Conservation (phyloP, 345 rosid genomes). For the Hibiscus tridactylites region DNA sequence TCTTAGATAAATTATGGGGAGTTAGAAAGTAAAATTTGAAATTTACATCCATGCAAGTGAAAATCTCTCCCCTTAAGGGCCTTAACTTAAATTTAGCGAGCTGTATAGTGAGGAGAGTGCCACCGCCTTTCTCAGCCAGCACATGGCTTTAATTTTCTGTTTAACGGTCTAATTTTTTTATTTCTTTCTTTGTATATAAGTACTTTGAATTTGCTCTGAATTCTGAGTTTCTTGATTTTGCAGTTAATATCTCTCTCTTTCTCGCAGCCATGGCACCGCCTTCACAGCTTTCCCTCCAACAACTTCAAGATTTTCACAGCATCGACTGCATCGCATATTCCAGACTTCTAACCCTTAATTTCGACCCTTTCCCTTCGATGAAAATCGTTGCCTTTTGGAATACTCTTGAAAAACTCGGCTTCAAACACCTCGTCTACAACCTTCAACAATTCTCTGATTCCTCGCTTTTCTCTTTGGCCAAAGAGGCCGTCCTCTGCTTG, state of each 20-base stretch:
- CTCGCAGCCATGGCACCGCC: neutral
- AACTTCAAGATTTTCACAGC: slow-evolving; percentile 17
- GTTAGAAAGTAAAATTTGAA: no score
- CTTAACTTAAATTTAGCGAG: no score
- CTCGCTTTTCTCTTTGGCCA: neutral
- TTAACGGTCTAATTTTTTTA: neutral
- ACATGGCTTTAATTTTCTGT: no score
- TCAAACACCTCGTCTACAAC: slow-evolving; percentile 7
- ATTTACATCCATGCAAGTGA: no score
- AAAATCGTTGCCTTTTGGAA: slow-evolving; percentile 27
- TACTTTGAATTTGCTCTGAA: neutral
- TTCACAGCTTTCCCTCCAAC: neutral
- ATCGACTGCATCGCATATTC: slow-evolving; percentile 19
- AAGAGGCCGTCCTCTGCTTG: slow-evolving; percentile 15
- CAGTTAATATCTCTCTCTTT: neutral
- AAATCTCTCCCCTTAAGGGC: no score
- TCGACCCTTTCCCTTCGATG: slow-evolving; percentile 3
- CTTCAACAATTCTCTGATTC: neutral
- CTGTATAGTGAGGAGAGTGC: no score
- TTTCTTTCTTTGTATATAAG: neutral
- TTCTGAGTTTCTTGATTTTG: neutral
- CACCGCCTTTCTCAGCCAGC: no score
- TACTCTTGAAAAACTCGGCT: slow-evolving; percentile 22
- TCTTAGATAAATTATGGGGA: no score
- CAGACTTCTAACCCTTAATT: neutral